Base-by-base conservation (phyloP, 2,329 filamentous ascomycete species). In the Fusarium verticillioides region DNA sequence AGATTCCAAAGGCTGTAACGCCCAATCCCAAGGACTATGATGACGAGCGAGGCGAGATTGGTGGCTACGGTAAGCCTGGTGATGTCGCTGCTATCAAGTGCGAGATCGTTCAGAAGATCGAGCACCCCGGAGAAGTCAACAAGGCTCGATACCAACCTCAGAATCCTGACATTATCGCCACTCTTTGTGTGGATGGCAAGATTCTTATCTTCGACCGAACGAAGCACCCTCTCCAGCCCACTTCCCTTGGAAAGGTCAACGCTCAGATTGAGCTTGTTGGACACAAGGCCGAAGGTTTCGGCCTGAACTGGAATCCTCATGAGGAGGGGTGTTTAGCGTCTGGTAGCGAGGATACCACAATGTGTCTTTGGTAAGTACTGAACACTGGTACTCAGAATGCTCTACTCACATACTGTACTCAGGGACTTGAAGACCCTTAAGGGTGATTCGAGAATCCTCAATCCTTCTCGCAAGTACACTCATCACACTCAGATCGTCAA, bases 101-200 rank as follows among this genome's bases (percentile, higher is more conserved):
- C 86, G 93, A 93, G 74, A 93, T 99, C 78, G 92, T 96, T 58
- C 96, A 99, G 83, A 96, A 94, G 83, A 99, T 99, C 81, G 93
- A 97, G 81, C 96, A 99, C 81, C 95, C 95, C 21, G 94, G 94
- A 72, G 96, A 99, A 83, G 95, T 99, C 81, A 99, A 99, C 88
- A 99, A 98, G 86, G 97, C 96, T 21, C 92, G 96, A 75, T 98
- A 98, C 81, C 95, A 98, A 83, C 96, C 96, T 18, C 96, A 98
- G 82, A 99, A 99, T 79, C 95, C 96, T 9, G 95, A 99, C 79
- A 91, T 99, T 65, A 97, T 99, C 78, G 96, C 96, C 7, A 98
- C 96, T 0, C 92, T 98, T 84, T 95, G 94, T 73, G 90, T 94
- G 12, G 94, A 98, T 81, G 93, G 94, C 71, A 92, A 91, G 75